Conservation (phyloP, 768 basidiomycete genomes). For the Mycena haematopus region DNA sequence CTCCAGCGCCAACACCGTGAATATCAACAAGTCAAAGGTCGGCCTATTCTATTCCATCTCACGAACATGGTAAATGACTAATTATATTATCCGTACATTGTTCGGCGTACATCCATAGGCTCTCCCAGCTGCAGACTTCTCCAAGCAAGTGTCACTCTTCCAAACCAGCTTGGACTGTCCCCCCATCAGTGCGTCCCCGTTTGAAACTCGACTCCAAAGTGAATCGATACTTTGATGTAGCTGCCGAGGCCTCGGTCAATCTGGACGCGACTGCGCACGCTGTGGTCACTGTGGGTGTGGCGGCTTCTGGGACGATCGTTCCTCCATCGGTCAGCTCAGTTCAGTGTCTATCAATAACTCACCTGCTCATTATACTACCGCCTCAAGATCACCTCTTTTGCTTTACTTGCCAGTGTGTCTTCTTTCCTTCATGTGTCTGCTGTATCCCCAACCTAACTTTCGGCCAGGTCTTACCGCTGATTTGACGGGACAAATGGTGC, state of each 20-base stretch:
- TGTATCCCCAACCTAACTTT: neutral
- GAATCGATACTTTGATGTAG: neutral
- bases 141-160: conserved; percentile 40
- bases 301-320: conserved; percentile 50
- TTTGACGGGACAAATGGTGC: conserved; percentile 14
- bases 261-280: conserved; percentile 45
- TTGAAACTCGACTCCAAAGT: no score
- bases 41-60: no score
- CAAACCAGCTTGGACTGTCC: conserved; percentile 33
- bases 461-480: conserved; percentile 23
- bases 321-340: conserved; percentile 44
- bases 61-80: no score
- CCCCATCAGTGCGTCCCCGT: conserved; percentile 19
- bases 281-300: conserved; percentile 45
- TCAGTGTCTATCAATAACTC: neutral
- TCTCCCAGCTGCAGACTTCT: conserved; percentile 40
- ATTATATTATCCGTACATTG: no score
- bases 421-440: no score
- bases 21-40: conserved; percentile 38
- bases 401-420: conserved; percentile 5
- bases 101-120: conserved; percentile 11
- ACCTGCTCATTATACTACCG: neutral
- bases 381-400: conserved; percentile 1
- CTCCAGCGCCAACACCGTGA: conserved; percentile 35
- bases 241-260: conserved; percentile 32